Evolutionary conservation across 2,329 filamentous ascomycete species (phyloP).

Genomic region (Ophiosphaerella korrae): DNA sequence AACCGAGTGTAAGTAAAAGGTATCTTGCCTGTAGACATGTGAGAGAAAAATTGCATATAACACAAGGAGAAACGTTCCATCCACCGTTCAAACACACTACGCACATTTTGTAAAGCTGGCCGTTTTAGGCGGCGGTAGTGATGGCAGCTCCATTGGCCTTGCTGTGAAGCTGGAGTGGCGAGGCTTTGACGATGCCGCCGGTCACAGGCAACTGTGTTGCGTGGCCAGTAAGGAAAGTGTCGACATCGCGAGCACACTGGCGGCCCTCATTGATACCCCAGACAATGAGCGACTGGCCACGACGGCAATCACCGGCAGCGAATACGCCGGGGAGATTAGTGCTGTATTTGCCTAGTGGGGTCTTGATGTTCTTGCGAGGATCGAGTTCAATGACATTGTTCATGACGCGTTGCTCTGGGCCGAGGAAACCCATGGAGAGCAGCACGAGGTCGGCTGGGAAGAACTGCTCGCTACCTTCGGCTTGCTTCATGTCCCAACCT

Average conservation of each 20-base stretch:
- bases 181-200: conserved; percentile 81
- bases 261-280: conserved; percentile 99
- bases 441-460: conserved; percentile 95
- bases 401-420: conserved; percentile 85
- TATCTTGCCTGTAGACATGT: conserved; percentile 42
- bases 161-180: conserved; percentile 22
- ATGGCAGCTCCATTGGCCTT: conserved; percentile 47
- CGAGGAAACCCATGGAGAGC: conserved; percentile 96
- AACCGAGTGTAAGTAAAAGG: conserved; percentile 31
- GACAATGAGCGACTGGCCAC: conserved; percentile 93
- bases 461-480: conserved; percentile 91
- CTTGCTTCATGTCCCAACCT: conserved; percentile 98
- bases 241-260: conserved; percentile 88
- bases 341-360: conserved; percentile 80
- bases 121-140: conserved; percentile 40
- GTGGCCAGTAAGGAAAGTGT: conserved; percentile 79
- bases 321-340: conserved; percentile 90
- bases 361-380: conserved; percentile 94
- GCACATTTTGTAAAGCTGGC: conserved; percentile 6
- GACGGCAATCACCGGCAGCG: conserved; percentile 91
- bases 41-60: conserved; percentile 25
- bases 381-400: conserved; percentile 91
- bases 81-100: too few species aligned
- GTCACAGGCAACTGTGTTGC: conserved; percentile 83
- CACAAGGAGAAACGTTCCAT: conserved; percentile 4